These are phyloP conservation scores for Plectosphaerella cucumerina DNA, from an alignment of 2,329 filamentous ascomycete genomes.

Conservation along the genomic window DNA sequence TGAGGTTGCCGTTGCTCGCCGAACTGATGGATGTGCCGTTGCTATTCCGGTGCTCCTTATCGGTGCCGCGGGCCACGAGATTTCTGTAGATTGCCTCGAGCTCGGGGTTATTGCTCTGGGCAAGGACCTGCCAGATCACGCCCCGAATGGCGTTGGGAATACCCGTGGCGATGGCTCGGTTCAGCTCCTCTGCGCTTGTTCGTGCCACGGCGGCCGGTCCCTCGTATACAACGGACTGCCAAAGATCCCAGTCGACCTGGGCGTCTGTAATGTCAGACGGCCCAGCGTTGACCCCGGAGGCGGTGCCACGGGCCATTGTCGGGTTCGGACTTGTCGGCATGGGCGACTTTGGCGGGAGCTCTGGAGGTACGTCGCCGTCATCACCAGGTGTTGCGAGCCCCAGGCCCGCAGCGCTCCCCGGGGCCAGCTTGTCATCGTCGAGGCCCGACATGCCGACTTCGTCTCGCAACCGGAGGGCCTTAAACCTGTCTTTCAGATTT, in stretches of 20 bases:
- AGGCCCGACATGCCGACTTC: conserved; percentile 56
- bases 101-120: conserved; percentile 90
- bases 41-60: conserved; percentile 66
- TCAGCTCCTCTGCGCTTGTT: conserved; percentile 85
- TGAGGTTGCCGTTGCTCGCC: conserved; percentile 49
- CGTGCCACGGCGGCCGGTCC: conserved; percentile 84
- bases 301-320: conserved; percentile 77
- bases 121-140: conserved; percentile 98
- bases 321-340: conserved; percentile 63
- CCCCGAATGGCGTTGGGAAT: conserved; percentile 94
- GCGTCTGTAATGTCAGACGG: conserved; percentile 66
- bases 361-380: not conserved
- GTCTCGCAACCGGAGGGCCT: conserved; percentile 69
- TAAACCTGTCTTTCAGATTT: conserved; percentile 75
- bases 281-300: conserved; percentile 72
- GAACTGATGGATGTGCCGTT: conserved; percentile 48
- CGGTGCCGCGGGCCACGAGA: conserved; percentile 72
- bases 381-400: not conserved
- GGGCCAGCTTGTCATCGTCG: conserved; percentile 42
- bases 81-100: conserved; percentile 84
- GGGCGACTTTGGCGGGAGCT: conserved; percentile 23
- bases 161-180: conserved; percentile 83
- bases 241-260: conserved; percentile 97
- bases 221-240: conserved; percentile 94
- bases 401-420: conserved; percentile 11